phyloP scores from a whole-genome alignment of 768 basidiomycete genomes.

The Suillus ampliporus region DNA sequence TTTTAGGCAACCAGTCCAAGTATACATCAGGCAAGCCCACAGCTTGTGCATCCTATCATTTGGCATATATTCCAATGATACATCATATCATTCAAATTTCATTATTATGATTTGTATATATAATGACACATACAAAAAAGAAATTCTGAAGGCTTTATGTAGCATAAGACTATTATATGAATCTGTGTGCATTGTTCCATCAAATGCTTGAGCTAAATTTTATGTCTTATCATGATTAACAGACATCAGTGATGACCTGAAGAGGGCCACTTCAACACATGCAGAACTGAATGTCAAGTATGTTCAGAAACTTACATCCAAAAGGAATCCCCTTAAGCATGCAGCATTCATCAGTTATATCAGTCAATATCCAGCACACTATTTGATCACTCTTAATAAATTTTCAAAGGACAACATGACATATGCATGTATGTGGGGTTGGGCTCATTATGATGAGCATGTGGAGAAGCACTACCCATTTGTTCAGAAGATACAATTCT shows the following conservation, averaged over 20 bases:
- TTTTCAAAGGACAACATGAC: constrained; percentile 35
- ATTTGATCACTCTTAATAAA: constrained; percentile 30
- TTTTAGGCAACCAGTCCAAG: constrained; percentile 32
- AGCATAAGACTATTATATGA: too few relatives aligned
- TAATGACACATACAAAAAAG: too few relatives aligned
- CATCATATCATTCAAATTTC: constrained; percentile 21
- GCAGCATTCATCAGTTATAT: constrained; percentile 17
- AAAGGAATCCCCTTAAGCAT: constrained; percentile 12
- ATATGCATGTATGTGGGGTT: constrained; percentile 30
- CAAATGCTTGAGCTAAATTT: too few relatives aligned
- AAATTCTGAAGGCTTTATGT: too few relatives aligned
- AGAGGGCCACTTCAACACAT: constrained; percentile 12
- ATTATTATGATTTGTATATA: too few relatives aligned
- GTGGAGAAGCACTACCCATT: constrained; percentile 26
- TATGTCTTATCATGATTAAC: too few relatives aligned
- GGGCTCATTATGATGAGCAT: constrained; percentile 19
- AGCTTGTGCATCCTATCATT: constrained; percentile 34
- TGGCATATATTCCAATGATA: constrained; percentile 39
- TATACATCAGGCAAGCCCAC: constrained; percentile 13
- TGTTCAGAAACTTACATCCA: constrained; percentile 20
- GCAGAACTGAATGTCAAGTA: constrained; percentile 17
- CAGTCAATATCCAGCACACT: constrained; percentile 19
- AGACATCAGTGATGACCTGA: too few relatives aligned
- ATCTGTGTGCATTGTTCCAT: too few relatives aligned
- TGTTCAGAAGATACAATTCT: constrained; percentile 24